A percentile compares a stretch with the other conserved stretches of the same genome.
phyloP scores from a whole-genome alignment of 116 monocot genomes.

The Iris pallida region DNA sequence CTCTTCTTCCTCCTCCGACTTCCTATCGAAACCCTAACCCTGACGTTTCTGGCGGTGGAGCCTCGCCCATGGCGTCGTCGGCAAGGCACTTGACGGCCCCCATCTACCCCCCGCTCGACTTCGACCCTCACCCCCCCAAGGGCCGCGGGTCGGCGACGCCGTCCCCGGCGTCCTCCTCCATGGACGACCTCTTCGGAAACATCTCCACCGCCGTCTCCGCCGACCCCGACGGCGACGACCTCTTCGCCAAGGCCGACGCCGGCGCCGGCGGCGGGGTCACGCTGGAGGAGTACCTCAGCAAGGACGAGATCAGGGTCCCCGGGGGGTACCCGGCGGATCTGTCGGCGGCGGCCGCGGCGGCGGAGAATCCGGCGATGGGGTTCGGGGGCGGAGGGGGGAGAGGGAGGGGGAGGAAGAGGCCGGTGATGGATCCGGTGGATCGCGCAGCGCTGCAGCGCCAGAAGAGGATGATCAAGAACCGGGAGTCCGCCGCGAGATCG shows the following conservation, averaged over 20 bases:
- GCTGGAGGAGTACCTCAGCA: conserved; percentile 55
- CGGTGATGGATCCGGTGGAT: conserved; percentile 32
- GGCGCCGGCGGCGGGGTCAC: conserved; percentile 30
- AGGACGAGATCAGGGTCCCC: conserved; percentile 21
- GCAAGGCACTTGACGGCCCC: conserved; percentile 16
- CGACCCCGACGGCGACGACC: neutral
- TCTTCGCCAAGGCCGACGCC: neutral
- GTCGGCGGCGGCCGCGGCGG: neutral
- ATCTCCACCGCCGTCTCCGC: conserved; percentile 17
- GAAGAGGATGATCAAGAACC: conserved; percentile 83
- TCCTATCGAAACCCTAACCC: neutral
- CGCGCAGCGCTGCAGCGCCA: conserved; percentile 51
- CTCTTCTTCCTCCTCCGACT: neutral
- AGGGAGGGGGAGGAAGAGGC: conserved; percentile 41
- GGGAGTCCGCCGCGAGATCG: conserved; percentile 76
- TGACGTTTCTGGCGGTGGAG: neutral
- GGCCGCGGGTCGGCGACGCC: conserved; percentile 7
- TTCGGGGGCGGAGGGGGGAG: conserved; percentile 24
- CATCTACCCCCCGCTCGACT: conserved; percentile 6
- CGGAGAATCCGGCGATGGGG: conserved; percentile 11
- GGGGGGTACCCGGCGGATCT: conserved; percentile 9
- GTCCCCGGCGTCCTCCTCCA: neutral
- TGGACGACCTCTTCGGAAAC: conserved; percentile 24
- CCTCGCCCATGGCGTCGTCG: conserved; percentile 5
- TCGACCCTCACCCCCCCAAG: neutral